Evolutionary conservation across 2,329 filamentous ascomycete species (phyloP).

Genomic region (Hymenoscyphus infarciens): DNA sequence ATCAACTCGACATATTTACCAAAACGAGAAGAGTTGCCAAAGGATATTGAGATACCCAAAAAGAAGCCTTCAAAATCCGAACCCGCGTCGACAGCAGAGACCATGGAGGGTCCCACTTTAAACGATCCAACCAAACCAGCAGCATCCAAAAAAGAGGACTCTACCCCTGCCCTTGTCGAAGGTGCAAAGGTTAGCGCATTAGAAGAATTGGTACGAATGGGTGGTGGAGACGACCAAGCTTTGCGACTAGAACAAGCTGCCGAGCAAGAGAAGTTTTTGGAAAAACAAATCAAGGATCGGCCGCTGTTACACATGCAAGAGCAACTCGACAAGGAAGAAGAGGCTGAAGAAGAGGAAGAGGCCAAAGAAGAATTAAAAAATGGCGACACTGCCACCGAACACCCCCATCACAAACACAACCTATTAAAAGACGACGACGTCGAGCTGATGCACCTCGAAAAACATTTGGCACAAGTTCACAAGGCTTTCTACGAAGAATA

Average conservation of each 20-base stretch:
- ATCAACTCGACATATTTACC: constrained; percentile 98
- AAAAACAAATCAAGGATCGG: constrained; percentile 83
- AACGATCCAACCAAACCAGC: constrained; percentile 1
- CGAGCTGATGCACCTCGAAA: constrained; percentile 74
- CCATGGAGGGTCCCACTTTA: too few relatives aligned
- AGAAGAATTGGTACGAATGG: constrained; percentile 76
- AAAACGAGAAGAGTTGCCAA: constrained; percentile 58
- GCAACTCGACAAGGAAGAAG: constrained; percentile 80
- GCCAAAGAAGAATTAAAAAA: constrained; percentile 37
- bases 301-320: constrained; percentile 92
- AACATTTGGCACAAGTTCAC: constrained; percentile 74
- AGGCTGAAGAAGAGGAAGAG: constrained; percentile 46
- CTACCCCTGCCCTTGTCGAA: not conserved
- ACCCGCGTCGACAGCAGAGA: not conserved
- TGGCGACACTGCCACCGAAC: constrained; percentile 34
- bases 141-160: constrained; percentile 4
- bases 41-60: constrained; percentile 23
- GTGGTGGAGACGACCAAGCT: constrained; percentile 63
- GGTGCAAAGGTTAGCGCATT: constrained; percentile 44
- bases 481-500: constrained; percentile 79
- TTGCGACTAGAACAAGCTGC: constrained; percentile 72
- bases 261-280: constrained; percentile 82
- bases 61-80: constrained; percentile 21
- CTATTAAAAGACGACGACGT: constrained; percentile 84
- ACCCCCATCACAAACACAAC: constrained; percentile 57